A percentile compares a stretch with the other conserved stretches of the same genome.
phyloP scores from a whole-genome alignment of 2,329 filamentous ascomycete genomes.

The Exophiala sp. region DNA sequence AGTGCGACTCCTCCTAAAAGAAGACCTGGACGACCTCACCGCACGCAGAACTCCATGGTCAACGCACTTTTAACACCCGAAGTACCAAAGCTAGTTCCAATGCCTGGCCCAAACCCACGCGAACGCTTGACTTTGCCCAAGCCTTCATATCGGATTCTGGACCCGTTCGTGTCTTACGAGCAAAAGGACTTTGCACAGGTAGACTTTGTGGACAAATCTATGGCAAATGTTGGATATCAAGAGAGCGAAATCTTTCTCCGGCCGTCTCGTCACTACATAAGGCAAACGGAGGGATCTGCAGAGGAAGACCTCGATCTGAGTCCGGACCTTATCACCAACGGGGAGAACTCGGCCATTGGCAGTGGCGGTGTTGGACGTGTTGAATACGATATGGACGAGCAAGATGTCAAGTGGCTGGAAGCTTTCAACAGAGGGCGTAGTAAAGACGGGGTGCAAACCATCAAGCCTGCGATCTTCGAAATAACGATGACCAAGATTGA shows the following conservation, averaged over 20 bases:
- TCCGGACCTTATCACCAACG: constrained; percentile 52
- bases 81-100: constrained; percentile 46
- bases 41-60: constrained; percentile 56
- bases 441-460: constrained; percentile 66
- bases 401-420: constrained; percentile 94
- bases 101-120: constrained; percentile 46
- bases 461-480: constrained; percentile 91
- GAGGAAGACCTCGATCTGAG: constrained; percentile 58
- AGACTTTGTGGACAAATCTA: constrained; percentile 89
- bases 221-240: constrained; percentile 94
- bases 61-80: constrained; percentile 55
- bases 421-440: constrained; percentile 72
- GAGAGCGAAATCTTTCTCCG: constrained; percentile 85
- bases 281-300: constrained; percentile 55
- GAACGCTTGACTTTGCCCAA: constrained; percentile 46
- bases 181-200: constrained; percentile 78
- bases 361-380: constrained; percentile 65
- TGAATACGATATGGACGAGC: constrained; percentile 99
- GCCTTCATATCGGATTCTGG: constrained; percentile 43
- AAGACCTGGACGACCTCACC: constrained; percentile 59
- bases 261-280: constrained; percentile 64
- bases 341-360: constrained; percentile 50
- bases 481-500: constrained; percentile 98
- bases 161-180: constrained; percentile 53
- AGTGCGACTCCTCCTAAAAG: constrained; percentile 61